These are phyloP conservation scores for Hordeum vulgare DNA, from an alignment of 176 grass and related monocot species.

Conservation along the genomic window DNA sequence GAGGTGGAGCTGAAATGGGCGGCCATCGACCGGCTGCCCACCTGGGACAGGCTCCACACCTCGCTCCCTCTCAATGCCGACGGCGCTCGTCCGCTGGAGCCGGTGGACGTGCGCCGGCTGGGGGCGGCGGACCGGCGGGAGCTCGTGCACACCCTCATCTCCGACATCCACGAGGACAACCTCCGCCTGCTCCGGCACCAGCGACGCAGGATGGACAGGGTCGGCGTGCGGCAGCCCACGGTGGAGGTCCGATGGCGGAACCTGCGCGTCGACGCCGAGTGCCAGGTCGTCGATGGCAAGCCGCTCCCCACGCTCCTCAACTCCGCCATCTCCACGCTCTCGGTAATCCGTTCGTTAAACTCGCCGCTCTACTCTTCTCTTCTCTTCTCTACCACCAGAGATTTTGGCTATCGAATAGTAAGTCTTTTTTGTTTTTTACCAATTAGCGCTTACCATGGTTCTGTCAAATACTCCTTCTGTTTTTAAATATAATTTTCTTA, in stretches of 20 bases:
- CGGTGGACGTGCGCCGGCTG: constrained; percentile 43
- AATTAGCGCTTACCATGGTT: no score
- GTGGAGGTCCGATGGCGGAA: constrained; percentile 52
- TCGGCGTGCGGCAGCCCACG: constrained; percentile 48
- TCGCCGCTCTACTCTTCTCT: not conserved
- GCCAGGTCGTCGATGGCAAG: constrained; percentile 50
- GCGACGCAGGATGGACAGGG: constrained; percentile 61
- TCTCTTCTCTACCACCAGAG: no score
- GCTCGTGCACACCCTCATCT: constrained; percentile 55
- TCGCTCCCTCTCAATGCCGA: constrained; percentile 16
- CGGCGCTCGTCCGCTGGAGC: not conserved
- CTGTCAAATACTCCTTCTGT: no score
- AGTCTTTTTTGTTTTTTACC: no score
- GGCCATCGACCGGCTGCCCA: constrained; percentile 57
- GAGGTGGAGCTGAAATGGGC: constrained; percentile 61
- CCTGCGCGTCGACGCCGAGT: constrained; percentile 40
- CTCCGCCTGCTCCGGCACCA: constrained; percentile 60
- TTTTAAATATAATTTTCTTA: no score
- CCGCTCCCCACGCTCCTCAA: constrained; percentile 61
- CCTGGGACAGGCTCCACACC: constrained; percentile 33
- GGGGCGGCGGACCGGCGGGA: constrained; percentile 32
- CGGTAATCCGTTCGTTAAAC: not conserved
- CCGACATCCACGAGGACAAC: constrained; percentile 52
- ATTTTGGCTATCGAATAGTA: no score
- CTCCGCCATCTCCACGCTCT: constrained; percentile 19